Conservation (phyloP, 768 basidiomycete species). For the Leccinum truebloodii region DNA sequence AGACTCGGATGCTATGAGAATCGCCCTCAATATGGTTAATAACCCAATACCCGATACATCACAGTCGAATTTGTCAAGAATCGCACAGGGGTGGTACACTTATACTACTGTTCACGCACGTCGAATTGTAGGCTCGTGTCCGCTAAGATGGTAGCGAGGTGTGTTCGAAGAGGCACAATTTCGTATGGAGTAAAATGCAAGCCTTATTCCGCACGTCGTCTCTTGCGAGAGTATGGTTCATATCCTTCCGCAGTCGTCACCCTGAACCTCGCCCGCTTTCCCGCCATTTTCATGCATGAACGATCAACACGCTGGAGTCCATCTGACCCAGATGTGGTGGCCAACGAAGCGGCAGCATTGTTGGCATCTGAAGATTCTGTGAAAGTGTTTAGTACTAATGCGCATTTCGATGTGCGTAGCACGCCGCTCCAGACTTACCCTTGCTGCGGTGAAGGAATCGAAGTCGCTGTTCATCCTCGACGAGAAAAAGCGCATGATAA, state of each 20-base stretch:
- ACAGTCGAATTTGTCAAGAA: too few species aligned
- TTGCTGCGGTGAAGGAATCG: neutral
- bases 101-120: too few species aligned
- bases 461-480: neutral
- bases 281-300: neutral
- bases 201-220: neutral
- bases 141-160: too few species aligned
- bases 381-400: neutral
- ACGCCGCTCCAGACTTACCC: neutral
- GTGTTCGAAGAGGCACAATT: too few species aligned
- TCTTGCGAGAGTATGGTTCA: neutral
- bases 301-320: neutral
- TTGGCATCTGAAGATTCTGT: neutral
- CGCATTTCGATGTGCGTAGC: neutral
- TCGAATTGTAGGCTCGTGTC: too few species aligned
- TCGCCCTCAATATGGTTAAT: too few species aligned
- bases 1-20: too few species aligned
- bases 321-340: neutral
- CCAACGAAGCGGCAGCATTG: too few species aligned
- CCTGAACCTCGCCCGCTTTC: conserved; percentile 1
- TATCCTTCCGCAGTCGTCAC: conserved; percentile 4
- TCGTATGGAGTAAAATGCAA: too few species aligned
- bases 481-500: neutral
- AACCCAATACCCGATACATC: too few species aligned
- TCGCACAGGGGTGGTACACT: too few species aligned